These are phyloP conservation scores for Simplicillium aogashimaense DNA, from an alignment of 2,329 filamentous ascomycete species.

Conservation along the genomic window DNA sequence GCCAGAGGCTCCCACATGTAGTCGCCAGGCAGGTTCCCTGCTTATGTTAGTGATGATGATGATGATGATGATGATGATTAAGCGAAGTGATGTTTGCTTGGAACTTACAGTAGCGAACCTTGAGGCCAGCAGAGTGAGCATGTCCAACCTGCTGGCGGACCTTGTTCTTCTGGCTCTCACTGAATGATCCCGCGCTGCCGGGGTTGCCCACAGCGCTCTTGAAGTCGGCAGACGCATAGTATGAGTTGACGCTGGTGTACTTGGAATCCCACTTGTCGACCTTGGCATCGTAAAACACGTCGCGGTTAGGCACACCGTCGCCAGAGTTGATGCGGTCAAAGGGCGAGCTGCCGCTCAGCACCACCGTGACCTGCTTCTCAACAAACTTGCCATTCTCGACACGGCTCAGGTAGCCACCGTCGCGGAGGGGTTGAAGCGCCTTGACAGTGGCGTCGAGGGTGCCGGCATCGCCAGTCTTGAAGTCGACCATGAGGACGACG, in stretches of 20 bases:
- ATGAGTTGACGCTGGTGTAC: constrained; percentile 8
- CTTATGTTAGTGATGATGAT: too few species aligned
- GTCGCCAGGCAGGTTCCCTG: constrained; percentile 8
- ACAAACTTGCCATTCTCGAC: constrained; percentile 40
- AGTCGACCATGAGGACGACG: constrained; percentile 56
- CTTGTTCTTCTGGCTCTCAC: constrained; percentile 6
- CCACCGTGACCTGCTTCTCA: constrained; percentile 53
- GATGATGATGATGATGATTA: too few species aligned
- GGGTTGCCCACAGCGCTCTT: constrained; percentile 7
- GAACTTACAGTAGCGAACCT: constrained; percentile 10
- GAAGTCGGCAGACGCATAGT: constrained; percentile 9
- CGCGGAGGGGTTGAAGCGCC: constrained; percentile 44
- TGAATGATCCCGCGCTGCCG: constrained; percentile 3
- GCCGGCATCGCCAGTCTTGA: constrained; percentile 41
- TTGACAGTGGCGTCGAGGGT: constrained; percentile 13
- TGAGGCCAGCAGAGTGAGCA: constrained; percentile 7
- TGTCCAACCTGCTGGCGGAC: constrained; percentile 5
- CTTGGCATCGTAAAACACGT: constrained; percentile 7
- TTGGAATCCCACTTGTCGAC: constrained; percentile 5
- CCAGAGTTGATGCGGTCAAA: constrained; percentile 8
- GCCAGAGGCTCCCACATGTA: constrained; percentile 10
- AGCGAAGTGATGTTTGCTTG: too few species aligned
- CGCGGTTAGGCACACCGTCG: constrained; percentile 6
- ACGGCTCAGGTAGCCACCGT: constrained; percentile 45
- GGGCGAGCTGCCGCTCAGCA: constrained; percentile 49